Percentiles rank a stretch among this genome's conserved stretches.
Evolutionary conservation across 257 asterid species (phyloP).

Genomic region (Apocynum venetum): DNA sequence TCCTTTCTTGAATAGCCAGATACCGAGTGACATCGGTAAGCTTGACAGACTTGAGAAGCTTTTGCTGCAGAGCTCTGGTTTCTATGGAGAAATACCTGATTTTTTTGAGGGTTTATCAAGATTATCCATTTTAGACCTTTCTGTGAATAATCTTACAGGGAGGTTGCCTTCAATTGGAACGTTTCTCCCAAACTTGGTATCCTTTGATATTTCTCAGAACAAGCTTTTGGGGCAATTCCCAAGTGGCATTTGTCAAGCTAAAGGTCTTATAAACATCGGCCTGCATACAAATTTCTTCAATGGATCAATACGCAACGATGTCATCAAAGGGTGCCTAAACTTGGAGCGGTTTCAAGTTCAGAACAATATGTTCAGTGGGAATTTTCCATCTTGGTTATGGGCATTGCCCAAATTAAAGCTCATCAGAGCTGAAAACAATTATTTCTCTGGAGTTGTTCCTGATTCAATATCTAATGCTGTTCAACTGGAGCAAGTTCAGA

Average conservation of each 20-base stretch:
- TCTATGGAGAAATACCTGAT: constrained; percentile 56
- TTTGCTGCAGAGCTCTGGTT: constrained; percentile 63
- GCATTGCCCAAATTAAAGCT: constrained; percentile 63
- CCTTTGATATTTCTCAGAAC: constrained; percentile 80
- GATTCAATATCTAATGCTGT: constrained; percentile 63
- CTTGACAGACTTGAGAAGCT: constrained; percentile 53
- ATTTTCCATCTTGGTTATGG: constrained; percentile 70
- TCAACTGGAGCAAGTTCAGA: constrained; percentile 83
- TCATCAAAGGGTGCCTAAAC: constrained; percentile 40
- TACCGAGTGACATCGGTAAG: constrained; percentile 53
- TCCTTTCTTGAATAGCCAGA: constrained; percentile 60
- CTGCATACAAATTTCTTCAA: constrained; percentile 59
- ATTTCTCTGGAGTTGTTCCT: constrained; percentile 70
- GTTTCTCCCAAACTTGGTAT: constrained; percentile 54
- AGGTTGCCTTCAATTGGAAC: constrained; percentile 38
- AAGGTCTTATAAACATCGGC: constrained; percentile 49
- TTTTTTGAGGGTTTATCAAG: constrained; percentile 52
- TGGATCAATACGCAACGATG: constrained; percentile 53
- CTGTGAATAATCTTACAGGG: constrained; percentile 69
- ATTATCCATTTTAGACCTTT: constrained; percentile 55
- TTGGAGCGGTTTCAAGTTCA: constrained; percentile 86
- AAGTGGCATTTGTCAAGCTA: constrained; percentile 50
- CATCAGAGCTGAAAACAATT: constrained; percentile 78
- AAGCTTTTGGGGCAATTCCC: constrained; percentile 70
- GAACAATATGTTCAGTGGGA: constrained; percentile 59